Evolutionary conservation across 139 green algal species (phyloP), one percentile per base, ranked within the genome.

Genomic region (Closterium sp.): DNA sequence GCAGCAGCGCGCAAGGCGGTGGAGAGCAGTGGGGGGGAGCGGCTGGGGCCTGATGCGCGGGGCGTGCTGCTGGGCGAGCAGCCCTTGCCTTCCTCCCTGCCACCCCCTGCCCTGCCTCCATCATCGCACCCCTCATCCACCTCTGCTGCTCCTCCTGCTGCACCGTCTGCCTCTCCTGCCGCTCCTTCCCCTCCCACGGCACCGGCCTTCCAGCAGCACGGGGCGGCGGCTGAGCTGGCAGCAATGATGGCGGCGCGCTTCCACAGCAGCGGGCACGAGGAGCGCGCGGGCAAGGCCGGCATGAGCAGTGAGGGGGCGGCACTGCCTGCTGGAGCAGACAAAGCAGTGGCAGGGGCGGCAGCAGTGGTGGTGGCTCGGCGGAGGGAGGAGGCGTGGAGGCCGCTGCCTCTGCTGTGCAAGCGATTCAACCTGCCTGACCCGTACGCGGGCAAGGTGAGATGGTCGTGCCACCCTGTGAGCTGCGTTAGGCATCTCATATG

Each of bases 351-450:
- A 87, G 85, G 28, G 28, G 28, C n/a, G 22, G 28, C 24, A n/a
- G n/a, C n/a, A 32, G 22, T 24, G 85, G 85, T 87, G 85, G 28
- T 86, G 34, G 89, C 87, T 0, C 92, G 93, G 50, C 95, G 97
- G 86, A 97, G 98, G 31, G 70, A 87, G 29, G 86, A 89, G 34
- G 28, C 86, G 5, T 99, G 98, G 98, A 89, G 96, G 45, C 98
- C 98, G 11, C 95, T 93, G 73, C 95, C 97, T 7, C 95, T 99
- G 92, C 96, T 99, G 90, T 99, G 98, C 96, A 97, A 97, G 94
- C 95, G 98, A 1, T 98, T 99, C 89, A 97, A 97, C 30, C 96
- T 99, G 79, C 94, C 95, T 0, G 97, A 99, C 92, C 98, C 98
- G 0, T 98, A 97, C 95, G 93, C 96, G 45, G 95, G 93, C 1